Conservation (phyloP, 371 early-diverging fungal genomes). For the Mucor saturninus region DNA sequence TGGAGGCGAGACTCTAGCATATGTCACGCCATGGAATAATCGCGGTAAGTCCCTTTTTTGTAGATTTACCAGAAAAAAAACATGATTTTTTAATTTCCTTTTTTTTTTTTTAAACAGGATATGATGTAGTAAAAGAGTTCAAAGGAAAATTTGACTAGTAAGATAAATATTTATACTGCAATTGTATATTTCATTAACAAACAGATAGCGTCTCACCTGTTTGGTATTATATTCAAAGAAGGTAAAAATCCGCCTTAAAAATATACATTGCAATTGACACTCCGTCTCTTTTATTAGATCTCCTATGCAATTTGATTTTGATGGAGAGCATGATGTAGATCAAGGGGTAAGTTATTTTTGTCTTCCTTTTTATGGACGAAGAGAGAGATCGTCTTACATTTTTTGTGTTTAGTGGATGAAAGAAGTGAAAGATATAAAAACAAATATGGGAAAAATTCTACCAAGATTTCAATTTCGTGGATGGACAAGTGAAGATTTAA, state of each 20-base stretch:
- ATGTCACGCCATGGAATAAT: constrained; percentile 76
- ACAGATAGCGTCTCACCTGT: constrained; percentile 57
- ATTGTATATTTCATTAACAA: background rate
- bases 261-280: background rate
- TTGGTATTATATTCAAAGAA: constrained; percentile 58
- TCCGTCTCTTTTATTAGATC: constrained; percentile 12
- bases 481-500: constrained; percentile 48
- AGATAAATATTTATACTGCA: background rate
- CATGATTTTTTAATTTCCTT: background rate
- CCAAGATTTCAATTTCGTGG: constrained; percentile 63
- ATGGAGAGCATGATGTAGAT: constrained; percentile 69
- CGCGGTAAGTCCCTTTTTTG: constrained; percentile 35
- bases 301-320: constrained; percentile 35
- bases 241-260: constrained; percentile 11
- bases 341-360: constrained; percentile 28
- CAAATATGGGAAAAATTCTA: constrained; percentile 48
- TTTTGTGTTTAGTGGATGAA: constrained; percentile 51
- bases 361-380: background rate
- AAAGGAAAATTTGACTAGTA: constrained; percentile 72
- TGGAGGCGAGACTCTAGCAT: constrained; percentile 53
- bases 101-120: constrained; percentile 35
- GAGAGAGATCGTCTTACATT: background rate
- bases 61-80: background rate
- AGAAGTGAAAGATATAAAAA: constrained; percentile 43
- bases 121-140: constrained; percentile 64